Conservation (phyloP, 257 asterid species). For the Nicotiana otophora region DNA sequence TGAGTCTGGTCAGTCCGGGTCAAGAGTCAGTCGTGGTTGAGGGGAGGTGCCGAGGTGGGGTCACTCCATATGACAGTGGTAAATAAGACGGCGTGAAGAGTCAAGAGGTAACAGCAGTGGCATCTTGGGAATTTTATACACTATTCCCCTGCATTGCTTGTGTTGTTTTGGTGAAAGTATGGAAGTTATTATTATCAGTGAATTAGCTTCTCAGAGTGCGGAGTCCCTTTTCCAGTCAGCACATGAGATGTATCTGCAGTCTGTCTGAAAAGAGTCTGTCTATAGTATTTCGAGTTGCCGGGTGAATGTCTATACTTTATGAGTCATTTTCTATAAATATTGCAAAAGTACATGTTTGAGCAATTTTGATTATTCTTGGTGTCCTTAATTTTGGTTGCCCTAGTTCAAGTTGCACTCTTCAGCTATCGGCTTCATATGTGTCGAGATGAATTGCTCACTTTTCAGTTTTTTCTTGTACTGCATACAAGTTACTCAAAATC, state of each 20-base stretch:
- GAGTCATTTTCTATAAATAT: slow-evolving; percentile 4
- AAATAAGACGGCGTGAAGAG: slow-evolving; percentile 15
- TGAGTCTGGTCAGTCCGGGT: slow-evolving; percentile 47
- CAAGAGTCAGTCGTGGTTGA: slow-evolving; percentile 15
- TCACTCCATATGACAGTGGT: slow-evolving; percentile 29
- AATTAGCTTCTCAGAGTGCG: slow-evolving; percentile 1
- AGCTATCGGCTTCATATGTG: not conserved
- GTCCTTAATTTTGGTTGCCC: not conserved
- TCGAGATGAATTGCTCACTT: not conserved
- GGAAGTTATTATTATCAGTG: not conserved
- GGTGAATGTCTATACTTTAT: slow-evolving; percentile 10
- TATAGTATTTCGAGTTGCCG: slow-evolving; percentile 12
- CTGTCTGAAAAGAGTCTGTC: slow-evolving; percentile 16
- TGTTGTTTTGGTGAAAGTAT: slow-evolving; percentile 7
- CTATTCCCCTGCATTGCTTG: slow-evolving; percentile 4
- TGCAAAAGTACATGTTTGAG: slow-evolving; percentile 2
- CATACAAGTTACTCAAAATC: not conserved
- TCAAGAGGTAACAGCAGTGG: not conserved
- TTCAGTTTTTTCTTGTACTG: not conserved
- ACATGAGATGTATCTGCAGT: slow-evolving; percentile 17
- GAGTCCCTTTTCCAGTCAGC: not conserved
- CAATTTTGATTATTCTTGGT: not conserved
- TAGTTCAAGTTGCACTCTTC: not conserved
- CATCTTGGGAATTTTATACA: not conserved
- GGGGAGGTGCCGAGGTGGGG: slow-evolving; percentile 38